Evolutionary conservation across 2,329 filamentous ascomycete species (phyloP), one percentile per base, ranked within the genome.

Genomic region (Phyllosticta capitalensis): DNA sequence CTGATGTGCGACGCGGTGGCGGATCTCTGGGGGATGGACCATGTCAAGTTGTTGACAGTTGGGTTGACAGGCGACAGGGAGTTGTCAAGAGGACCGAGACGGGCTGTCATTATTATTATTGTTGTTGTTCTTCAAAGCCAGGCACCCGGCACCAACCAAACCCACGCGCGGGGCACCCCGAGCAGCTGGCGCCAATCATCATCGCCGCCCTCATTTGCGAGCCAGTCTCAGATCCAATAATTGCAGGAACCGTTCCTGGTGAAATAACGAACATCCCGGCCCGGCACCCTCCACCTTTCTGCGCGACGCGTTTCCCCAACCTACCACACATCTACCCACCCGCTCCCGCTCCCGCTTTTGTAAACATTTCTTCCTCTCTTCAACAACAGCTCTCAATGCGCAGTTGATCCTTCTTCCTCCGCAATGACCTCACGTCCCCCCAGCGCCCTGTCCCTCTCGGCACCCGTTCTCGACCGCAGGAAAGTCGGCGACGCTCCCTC

Each of bases 381-480:
- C 30, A 5, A 12, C 30, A 38, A 12, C 30, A 38, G 30, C 38
- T 45, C 38, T 45, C 38, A 45, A 59, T 59, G 56, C 54, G 21
- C 33, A 59, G 51, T 59, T 59, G 52, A 52, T 59, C 52, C 49
- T 48, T 45, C 52, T 51, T 52, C 64, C 12, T 61, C 65, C 52
- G 65, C 60, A 59, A 73, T 55, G 72, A 72, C 56, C 62, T 63
- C 59, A 66, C 68, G 52, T 64, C 72, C 21, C 70, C 69, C 65
- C 67, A 73, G 48, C 62, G 54, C 54, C 53, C 58, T 60, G 33
- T 56, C 54, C 30, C 54, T 60, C 52, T 56, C 58, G 22, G 45
- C 58, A 22, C 58, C 58, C 54, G 48, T 60, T 28, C 50, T 56
- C 54, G 54, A 60, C 49, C 54, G 54, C 55, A 45, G 19, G 52